Base-by-base conservation (phyloP, 2,329 filamentous ascomycete genomes). In the Xylaria polymorpha region DNA sequence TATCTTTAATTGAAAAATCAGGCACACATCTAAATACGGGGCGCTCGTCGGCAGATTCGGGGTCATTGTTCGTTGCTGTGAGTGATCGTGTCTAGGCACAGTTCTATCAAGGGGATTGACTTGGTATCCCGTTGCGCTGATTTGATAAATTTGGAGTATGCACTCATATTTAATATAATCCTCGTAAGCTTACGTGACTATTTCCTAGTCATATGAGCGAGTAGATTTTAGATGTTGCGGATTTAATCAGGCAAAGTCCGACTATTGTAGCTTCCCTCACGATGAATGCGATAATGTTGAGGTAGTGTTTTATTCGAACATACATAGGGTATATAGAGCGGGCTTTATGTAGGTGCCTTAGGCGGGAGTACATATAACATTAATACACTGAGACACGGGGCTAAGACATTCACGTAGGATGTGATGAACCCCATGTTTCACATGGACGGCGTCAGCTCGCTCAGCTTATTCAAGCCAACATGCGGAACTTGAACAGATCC, bases 401-500 rank as follows among this genome's bases (percentile, higher is more conserved):
- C 8, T 9, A 37, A 12, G 35, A 37, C 35, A 8, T 37, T 8
- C 35, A 4, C 10, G 35, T 37, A 12, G 35, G 35, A 12, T 37
- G 35, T 37, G 10, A 37, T 44, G 10, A 12, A n/a, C 41, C 14
- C 5, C 14, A 15, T 35, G n/a, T 35, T 8, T 32, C 35, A 10
- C 8, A 35, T 10, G 18, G 20, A n/a, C 10, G 5, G 35, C 7
- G 25, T 50, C 22, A n/a, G n/a, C 3, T 3, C 9, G 50, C n/a
- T 53, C 1, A 53, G 2, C 50, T n/a, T 12, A 41, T 48, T 29
- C 32, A 66, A 5, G 57, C n/a, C 8, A 66, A 9, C 70, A 77
- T 46, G 43, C 72, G 72, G 46, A 77, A 76, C 66, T 78, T 79
- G 32, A 80, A 64, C 41, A 78, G 67, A 57, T 79, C 73, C 14